Percentiles rank a stretch among this genome's conserved stretches.
Evolutionary conservation across 768 basidiomycete genomes (phyloP).

Genomic region (Suillus brevipes): DNA sequence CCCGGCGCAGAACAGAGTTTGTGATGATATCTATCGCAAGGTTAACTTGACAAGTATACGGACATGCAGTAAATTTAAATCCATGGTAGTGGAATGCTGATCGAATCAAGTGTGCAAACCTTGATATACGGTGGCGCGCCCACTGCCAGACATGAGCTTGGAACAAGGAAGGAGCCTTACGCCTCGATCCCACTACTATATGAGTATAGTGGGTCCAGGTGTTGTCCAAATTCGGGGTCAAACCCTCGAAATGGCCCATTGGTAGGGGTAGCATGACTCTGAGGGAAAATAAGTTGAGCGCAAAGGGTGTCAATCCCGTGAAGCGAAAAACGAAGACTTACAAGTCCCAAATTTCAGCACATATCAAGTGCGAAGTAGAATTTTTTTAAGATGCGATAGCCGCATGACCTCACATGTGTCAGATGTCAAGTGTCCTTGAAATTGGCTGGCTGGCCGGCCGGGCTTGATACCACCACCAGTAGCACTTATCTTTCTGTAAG

Average conservation of each 20-base stretch:
- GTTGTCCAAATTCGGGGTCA: too few species aligned
- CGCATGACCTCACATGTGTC: neutral
- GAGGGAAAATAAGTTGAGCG: neutral
- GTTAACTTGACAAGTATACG: conserved; percentile 12
- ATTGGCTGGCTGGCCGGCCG: neutral
- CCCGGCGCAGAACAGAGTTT: conserved; percentile 41
- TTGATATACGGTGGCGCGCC: too few species aligned
- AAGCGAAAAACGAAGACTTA: neutral
- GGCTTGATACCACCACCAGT: neutral
- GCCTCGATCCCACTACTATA: too few species aligned
- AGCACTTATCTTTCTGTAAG: too few species aligned
- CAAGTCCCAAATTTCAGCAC: neutral
- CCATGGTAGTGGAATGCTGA: conserved; percentile 14
- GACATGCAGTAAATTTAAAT: conserved; percentile 23
- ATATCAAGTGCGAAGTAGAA: neutral
- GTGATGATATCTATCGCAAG: conserved; percentile 5
- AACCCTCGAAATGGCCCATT: too few species aligned
- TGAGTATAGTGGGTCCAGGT: too few species aligned
- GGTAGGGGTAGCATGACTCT: neutral
- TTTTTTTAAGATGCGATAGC: neutral
- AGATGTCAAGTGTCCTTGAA: neutral
- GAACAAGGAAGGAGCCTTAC: too few species aligned
- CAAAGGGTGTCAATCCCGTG: neutral
- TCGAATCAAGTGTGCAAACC: too few species aligned
- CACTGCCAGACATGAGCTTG: too few species aligned